Base-by-base conservation (phyloP, 768 basidiomycete species). In the Phaffia tasmanica region DNA sequence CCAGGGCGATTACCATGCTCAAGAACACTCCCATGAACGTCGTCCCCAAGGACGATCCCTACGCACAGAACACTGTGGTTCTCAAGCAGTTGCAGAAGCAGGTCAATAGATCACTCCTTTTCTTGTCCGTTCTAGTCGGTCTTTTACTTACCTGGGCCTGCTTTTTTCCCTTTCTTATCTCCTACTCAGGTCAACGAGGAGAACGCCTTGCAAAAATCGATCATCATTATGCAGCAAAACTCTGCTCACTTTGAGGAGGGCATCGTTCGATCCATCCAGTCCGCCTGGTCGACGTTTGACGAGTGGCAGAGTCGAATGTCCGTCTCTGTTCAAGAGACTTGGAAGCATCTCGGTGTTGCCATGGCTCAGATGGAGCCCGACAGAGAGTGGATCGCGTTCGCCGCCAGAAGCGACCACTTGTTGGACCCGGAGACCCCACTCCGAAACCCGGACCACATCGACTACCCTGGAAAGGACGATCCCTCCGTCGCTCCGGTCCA, bases 181-280 rank as follows among this genome's bases (percentile, higher is more conserved):
- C 21, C 6, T 47, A 21, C 35, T 29, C 74, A 78, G 75, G 89
- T 97, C 55, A 85, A 91, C 77, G 94, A 95, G 78, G 95, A 99
- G 78, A 99, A 99, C 74, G 85, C 92, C 0, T 84, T 99, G 18
- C 94, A 99, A 78, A 99, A 98, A 76, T 89, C 87, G 2, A 88
- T 97, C 73, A 85, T 99, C 73, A 93, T 99, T 76, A 97, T 94
- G 84, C 94, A 99, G 72, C 91, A 93, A 71, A 94, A 94, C 75
- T 88, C 86, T 19, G 94, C 93, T 25, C 86, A 93, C 75, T 99
- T 99, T 72, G 95, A 98, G 77, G 88, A 90, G 71, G 93, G 92
- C 62, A 89, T 99, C 72, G 90, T 99, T 30, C 87, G 89, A 67
- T 85, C 90, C 2, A 83, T 99, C 69, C 91, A 98, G 76, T 92